These are phyloP conservation scores for Globisporangium iwayamae DNA, from an alignment of 352 stramenopile species.

Conservation along the genomic window DNA sequence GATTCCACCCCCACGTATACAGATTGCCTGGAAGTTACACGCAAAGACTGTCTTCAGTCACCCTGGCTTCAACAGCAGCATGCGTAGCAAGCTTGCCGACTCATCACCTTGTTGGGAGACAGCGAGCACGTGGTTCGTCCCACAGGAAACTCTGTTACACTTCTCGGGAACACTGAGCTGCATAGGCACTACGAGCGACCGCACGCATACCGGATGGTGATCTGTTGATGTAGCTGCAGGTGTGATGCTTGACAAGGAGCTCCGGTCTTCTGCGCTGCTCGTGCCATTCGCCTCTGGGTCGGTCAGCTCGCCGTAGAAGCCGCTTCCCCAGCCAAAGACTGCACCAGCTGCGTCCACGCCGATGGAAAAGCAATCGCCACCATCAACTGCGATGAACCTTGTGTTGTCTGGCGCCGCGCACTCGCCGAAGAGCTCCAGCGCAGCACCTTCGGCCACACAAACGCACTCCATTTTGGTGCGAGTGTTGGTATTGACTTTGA, in stretches of 20 bases:
- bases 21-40: conserved; percentile 25
- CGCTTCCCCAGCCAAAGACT: conserved; percentile 54
- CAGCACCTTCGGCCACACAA: not conserved
- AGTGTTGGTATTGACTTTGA: too few species aligned
- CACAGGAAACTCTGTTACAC: conserved; percentile 46
- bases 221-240: not conserved
- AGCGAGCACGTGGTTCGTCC: conserved; percentile 52
- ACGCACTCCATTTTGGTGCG: conserved; percentile 18
- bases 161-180: conserved; percentile 22
- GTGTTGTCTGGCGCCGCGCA: conserved; percentile 15
- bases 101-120: conserved; percentile 23
- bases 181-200: not conserved
- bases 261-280: not conserved
- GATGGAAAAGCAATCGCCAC: conserved; percentile 60
- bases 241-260: not conserved
- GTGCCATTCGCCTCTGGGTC: not conserved
- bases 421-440: conserved; percentile 33
- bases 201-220: not conserved
- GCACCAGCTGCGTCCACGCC: conserved; percentile 24
- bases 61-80: not conserved
- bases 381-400: conserved; percentile 26
- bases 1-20: conserved; percentile 58
- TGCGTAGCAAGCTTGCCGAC: not conserved
- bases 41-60: not conserved
- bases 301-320: conserved; percentile 57